These are phyloP conservation scores for Neltuma alba DNA, from an alignment of 306 rosid genomes.

Conservation along the genomic window DNA sequence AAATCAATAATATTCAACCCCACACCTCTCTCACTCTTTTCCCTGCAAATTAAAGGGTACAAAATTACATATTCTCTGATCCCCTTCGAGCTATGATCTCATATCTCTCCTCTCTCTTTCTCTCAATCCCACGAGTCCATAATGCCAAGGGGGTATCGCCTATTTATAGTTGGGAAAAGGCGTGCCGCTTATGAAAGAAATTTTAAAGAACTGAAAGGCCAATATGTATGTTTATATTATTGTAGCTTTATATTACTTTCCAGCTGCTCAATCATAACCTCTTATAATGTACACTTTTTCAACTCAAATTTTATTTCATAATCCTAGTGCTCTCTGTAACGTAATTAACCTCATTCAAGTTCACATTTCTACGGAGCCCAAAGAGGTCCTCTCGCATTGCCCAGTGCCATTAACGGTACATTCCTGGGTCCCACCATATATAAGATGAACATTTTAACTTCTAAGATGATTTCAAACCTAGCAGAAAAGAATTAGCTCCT, in stretches of 20 bases:
- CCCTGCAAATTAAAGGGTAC: neutral
- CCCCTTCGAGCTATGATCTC: constrained; percentile 22
- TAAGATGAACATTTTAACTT: no score
- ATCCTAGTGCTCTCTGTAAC: neutral
- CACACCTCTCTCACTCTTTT: constrained; percentile 1
- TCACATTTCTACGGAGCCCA: neutral
- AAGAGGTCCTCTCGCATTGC: neutral
- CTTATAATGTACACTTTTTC: neutral
- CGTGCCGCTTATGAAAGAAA: neutral
- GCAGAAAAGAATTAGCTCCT: no score
- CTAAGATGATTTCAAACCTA: no score
- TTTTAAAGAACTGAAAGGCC: neutral
- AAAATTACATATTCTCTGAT: constrained; percentile 11
- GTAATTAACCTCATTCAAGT: neutral
- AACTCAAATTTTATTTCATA: neutral
- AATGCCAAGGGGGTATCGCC: constrained; percentile 8
- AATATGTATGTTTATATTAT: neutral
- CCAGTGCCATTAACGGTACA: neutral
- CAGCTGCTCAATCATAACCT: neutral
- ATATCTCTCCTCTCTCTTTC: constrained; percentile 25
- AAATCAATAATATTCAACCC: neutral
- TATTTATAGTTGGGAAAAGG: constrained; percentile 50
- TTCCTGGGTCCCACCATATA: neutral
- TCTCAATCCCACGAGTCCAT: constrained; percentile 38
- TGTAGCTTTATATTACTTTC: neutral